Evolutionary conservation across 2,329 filamentous ascomycete genomes (phyloP).

Genomic region (Aciculosporium take): DNA sequence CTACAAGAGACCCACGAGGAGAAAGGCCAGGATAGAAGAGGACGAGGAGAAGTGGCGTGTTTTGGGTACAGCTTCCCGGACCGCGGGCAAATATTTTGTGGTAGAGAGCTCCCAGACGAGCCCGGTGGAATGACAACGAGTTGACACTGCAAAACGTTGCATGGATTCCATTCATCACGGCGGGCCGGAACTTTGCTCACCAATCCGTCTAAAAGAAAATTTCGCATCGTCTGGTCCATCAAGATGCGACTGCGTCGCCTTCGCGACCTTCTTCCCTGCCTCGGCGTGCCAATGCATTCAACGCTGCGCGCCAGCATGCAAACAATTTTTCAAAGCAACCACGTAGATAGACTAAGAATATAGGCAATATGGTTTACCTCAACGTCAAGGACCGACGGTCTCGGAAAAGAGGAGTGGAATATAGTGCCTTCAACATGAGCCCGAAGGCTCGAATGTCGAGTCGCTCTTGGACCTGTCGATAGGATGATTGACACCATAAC

Average conservation of each 20-base stretch:
- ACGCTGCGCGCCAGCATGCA: too few relatives aligned
- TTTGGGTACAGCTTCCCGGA: conserved; percentile 49
- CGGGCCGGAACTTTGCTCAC: too few relatives aligned
- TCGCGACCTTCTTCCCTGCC: too few relatives aligned
- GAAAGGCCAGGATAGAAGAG: conserved; percentile 20
- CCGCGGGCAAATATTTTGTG: conserved; percentile 60
- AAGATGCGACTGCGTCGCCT: too few relatives aligned
- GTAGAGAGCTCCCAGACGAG: conserved; percentile 46
- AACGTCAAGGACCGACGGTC: conserved; percentile 82
- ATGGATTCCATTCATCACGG: too few relatives aligned
- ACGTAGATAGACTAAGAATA: conserved; percentile 6
- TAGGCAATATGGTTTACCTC: conserved; percentile 64
- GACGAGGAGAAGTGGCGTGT: conserved; percentile 55
- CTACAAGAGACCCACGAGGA: conserved; percentile 29
- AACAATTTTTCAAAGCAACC: too few relatives aligned
- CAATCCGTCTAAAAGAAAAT: too few relatives aligned
- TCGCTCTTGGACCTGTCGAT: conserved; percentile 93
- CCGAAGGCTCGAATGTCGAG: conserved; percentile 40
- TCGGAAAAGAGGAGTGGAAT: conserved; percentile 84
- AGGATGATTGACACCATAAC: conserved; percentile 73
- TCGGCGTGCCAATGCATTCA: too few relatives aligned
- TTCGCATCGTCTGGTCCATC: too few relatives aligned
- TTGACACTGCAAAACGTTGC: too few relatives aligned
- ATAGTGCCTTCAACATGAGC: conserved; percentile 44
- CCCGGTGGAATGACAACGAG: neutral